Percentiles rank a stretch among this genome's conserved stretches.
Evolutionary conservation across 225 moss, liverwort and hornwort genomes (phyloP).

Genomic region (Lunularia cruciata): DNA sequence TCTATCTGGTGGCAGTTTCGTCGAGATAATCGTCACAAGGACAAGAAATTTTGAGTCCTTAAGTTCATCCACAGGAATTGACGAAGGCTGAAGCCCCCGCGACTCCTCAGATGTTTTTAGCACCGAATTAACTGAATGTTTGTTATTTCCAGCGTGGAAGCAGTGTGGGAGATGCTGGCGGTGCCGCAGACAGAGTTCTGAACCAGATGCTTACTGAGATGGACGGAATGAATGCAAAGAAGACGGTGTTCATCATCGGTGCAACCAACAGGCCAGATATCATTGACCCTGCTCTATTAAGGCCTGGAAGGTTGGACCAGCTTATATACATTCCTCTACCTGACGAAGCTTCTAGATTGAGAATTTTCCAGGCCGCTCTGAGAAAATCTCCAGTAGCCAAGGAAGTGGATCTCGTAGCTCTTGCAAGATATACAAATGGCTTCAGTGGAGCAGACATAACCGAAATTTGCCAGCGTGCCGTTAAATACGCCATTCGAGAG

Average conservation of each 20-base stretch:
- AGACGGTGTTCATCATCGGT: slow-evolving; percentile 89
- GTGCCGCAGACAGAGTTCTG: slow-evolving; percentile 18
- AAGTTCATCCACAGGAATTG: too few relatives aligned
- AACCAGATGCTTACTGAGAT: slow-evolving; percentile 69
- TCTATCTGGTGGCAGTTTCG: too few relatives aligned
- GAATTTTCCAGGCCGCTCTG: slow-evolving; percentile 79
- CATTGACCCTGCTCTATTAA: slow-evolving; percentile 15
- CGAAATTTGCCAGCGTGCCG: slow-evolving; percentile 16
- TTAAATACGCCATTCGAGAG: slow-evolving; percentile 47
- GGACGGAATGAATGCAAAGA: slow-evolving; percentile 96
- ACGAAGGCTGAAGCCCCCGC: too few relatives aligned
- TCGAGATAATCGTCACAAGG: too few relatives aligned
- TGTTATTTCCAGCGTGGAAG: slow-evolving; percentile 31
- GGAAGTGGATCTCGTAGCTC: slow-evolving; percentile 24
- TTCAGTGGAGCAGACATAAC: slow-evolving; percentile 59
- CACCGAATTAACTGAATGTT: too few relatives aligned
- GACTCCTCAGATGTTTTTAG: too few relatives aligned
- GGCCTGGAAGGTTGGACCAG: slow-evolving; percentile 70
- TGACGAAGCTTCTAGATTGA: slow-evolving; percentile 73
- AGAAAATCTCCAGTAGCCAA: slow-evolving; percentile 70
- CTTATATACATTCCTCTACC: slow-evolving; percentile 85
- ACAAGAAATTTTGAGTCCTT: too few relatives aligned
- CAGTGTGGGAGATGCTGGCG: slow-evolving; percentile 14
- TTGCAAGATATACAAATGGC: slow-evolving; percentile 50
- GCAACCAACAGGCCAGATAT: slow-evolving; percentile 60